Conservation (phyloP, 1,139 yeast genomes). For the Groenewaldozyma auringiensis region DNA sequence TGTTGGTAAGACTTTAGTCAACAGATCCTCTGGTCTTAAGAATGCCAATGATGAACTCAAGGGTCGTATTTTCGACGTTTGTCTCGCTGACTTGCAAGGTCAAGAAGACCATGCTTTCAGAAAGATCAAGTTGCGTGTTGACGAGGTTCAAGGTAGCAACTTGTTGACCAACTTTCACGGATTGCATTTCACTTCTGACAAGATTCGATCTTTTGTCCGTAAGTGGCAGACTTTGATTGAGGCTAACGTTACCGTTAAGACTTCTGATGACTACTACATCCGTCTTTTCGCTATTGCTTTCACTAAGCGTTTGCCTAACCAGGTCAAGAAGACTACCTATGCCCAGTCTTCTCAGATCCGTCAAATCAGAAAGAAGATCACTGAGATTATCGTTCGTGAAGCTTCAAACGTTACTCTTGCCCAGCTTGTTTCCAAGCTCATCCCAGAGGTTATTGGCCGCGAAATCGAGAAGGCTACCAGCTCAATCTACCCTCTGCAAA, state of each 20-base stretch:
- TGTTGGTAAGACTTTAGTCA: constrained; percentile 89
- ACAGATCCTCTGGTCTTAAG: constrained; percentile 88
- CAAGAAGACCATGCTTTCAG: constrained; percentile 90
- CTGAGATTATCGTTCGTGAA: constrained; percentile 79
- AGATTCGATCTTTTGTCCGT: constrained; percentile 83
- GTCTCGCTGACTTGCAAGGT: constrained; percentile 85
- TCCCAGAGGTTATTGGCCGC: constrained; percentile 87
- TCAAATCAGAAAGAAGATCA: constrained; percentile 78
- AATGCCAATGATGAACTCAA: constrained; percentile 87
- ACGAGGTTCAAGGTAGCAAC: constrained; percentile 90
- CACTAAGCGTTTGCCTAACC: constrained; percentile 88
- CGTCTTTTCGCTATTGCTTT: constrained; percentile 86
- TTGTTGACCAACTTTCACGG: constrained; percentile 94
- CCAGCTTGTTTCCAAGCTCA: constrained; percentile 80
- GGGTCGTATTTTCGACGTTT: constrained; percentile 85
- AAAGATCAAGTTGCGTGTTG: constrained; percentile 83
- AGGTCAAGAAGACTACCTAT: constrained; percentile 83
- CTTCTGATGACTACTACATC: constrained; percentile 82
- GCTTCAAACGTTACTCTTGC: constrained; percentile 78
- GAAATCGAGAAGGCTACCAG: constrained; percentile 83
- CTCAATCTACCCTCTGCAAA: constrained; percentile 81
- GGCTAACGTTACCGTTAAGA: constrained; percentile 87
- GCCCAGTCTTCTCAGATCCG: constrained; percentile 89
- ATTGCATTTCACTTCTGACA: constrained; percentile 84
- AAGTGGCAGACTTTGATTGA: constrained; percentile 91